Evolutionary conservation across 2,329 filamentous ascomycete species (phyloP), one percentile per base, ranked within the genome.

Genomic region (Tolypocladium ovalisporum): DNA sequence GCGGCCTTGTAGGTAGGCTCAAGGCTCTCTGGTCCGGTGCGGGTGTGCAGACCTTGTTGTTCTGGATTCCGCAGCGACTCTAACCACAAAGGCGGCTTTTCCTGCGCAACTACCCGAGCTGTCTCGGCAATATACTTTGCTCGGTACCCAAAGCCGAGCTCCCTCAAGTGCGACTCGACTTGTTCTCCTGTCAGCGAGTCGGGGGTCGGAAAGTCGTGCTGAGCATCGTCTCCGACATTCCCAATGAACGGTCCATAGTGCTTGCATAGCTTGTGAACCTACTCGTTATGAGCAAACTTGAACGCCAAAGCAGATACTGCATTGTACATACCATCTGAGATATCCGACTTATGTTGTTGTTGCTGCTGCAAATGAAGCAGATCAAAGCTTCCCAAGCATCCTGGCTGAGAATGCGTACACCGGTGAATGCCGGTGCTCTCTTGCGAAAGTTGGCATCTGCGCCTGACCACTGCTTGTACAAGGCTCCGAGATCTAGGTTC

Each of bases 311-410:
- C 6, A 22, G 19, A 22, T 2, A 35, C 32, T 24, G 8, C 24
- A 9, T 19, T 32, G 29, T 7, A 52, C 67, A 61, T 66, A 88
- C 91, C 94, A 99, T 99, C 72, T 95, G 89, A 6, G 89, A 93
- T 69, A 99, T 99, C 42, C 94, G 84, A 2, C 86, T 82, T 60
- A 99, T 99, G 69, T 99, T 97, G 75, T 99, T 99, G 74, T 99
- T 99, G 73, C 91, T 96, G 73, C 92, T 97, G 79, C 94, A 99
- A 62, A 99, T 99, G 72, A 99, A 99, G 57, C 88, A 87, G 29
- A 99, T 78, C 27, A 99, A 78, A 0, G 94, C 86, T 72, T 99
- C 94, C 94, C 95, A 99, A 1, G 93, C 86, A 76, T 97, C 92
- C 74, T 99, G 94, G 65, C 87, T 89, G 51, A 99, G 76, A 62